These are phyloP conservation scores for Suhomyces anneliseae DNA, from an alignment of 1,139 yeast species.

Conservation along the genomic window DNA sequence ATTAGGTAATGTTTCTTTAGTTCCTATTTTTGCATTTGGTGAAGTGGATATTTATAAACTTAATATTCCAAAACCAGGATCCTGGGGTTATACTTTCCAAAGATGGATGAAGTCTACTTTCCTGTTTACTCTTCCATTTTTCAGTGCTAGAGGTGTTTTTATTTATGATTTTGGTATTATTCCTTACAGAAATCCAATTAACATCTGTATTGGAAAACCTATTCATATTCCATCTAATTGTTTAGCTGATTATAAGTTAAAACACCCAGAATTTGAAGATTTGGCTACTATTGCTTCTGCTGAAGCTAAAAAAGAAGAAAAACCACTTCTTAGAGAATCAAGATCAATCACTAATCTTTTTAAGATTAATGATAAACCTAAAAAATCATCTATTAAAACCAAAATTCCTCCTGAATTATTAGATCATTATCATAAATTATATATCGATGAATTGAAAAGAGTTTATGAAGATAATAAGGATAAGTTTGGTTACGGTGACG, in stretches of 20 bases:
- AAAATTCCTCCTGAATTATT: constrained; percentile 48
- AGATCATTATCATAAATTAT: constrained; percentile 70
- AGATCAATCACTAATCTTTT: constrained; percentile 28
- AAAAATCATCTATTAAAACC: constrained; percentile 19
- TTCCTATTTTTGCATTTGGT: constrained; percentile 91
- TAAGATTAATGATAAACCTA: constrained; percentile 18
- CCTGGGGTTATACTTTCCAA: constrained; percentile 59
- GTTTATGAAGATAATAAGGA: constrained; percentile 72
- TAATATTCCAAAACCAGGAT: constrained; percentile 52
- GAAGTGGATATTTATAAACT: constrained; percentile 81
- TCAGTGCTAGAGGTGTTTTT: constrained; percentile 90
- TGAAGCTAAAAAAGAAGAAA: constrained; percentile 3
- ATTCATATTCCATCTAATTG: constrained; percentile 59
- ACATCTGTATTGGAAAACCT: constrained; percentile 81
- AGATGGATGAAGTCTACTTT: constrained; percentile 65
- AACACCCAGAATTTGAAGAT: constrained; percentile 29
- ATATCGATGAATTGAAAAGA: constrained; percentile 63
- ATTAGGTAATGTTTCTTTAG: constrained; percentile 72
- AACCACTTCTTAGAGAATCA: constrained; percentile 6
- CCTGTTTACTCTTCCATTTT: constrained; percentile 87
- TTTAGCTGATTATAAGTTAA: constrained; percentile 30
- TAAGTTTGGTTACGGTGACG: constrained; percentile 53
- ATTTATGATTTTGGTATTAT: constrained; percentile 89
- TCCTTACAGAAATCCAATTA: constrained; percentile 81
- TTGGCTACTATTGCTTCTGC: constrained; percentile 8